Percentiles rank a stretch among this genome's conserved stretches.
These are phyloP conservation scores for Colletotrichum limetticola DNA, from an alignment of 2,329 filamentous ascomycete genomes.

Conservation along the genomic window DNA sequence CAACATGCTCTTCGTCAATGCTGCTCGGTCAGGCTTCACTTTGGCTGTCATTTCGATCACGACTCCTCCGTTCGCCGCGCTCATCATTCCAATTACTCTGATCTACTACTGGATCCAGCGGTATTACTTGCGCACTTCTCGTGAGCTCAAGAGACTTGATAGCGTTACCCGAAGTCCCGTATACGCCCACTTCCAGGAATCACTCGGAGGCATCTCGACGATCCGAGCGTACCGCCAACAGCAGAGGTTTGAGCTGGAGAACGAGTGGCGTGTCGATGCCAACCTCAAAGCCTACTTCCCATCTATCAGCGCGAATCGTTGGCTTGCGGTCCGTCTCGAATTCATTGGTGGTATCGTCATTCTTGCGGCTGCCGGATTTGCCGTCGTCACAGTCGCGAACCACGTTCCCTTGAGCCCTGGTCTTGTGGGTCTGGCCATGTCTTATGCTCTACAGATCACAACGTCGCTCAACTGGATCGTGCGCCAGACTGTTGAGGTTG, in stretches of 20 bases:
- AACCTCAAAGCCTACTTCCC: constrained; percentile 96
- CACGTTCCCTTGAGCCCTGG: constrained; percentile 74
- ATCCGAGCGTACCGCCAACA: constrained; percentile 96
- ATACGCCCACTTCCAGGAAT: constrained; percentile 98
- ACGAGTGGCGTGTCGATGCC: constrained; percentile 96
- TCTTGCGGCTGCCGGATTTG: constrained; percentile 82
- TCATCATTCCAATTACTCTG: constrained; percentile 83
- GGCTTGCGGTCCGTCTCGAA: constrained; percentile 94
- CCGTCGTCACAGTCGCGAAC: constrained; percentile 81
- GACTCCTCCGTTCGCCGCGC: constrained; percentile 81
- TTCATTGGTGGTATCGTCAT: constrained; percentile 97
- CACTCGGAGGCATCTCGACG: constrained; percentile 90
- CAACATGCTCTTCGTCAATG: constrained; percentile 92
- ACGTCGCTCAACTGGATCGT: constrained; percentile 99
- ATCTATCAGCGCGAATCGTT: constrained; percentile 92
- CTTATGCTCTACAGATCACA: constrained; percentile 96
- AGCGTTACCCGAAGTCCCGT: constrained; percentile 96
- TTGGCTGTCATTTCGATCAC: constrained; percentile 84
- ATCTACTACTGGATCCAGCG: constrained; percentile 95
- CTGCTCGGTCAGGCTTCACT: constrained; percentile 82
- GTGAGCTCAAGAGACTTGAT: constrained; percentile 95
- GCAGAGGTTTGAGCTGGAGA: constrained; percentile 87
- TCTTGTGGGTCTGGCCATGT: constrained; percentile 92
- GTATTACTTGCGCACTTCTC: constrained; percentile 95
- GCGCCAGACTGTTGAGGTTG: constrained; percentile 97